Evolutionary conservation across 1,284 basidiomycete genomes (phyloP).

Genomic region (Coniferiporia weirii): DNA sequence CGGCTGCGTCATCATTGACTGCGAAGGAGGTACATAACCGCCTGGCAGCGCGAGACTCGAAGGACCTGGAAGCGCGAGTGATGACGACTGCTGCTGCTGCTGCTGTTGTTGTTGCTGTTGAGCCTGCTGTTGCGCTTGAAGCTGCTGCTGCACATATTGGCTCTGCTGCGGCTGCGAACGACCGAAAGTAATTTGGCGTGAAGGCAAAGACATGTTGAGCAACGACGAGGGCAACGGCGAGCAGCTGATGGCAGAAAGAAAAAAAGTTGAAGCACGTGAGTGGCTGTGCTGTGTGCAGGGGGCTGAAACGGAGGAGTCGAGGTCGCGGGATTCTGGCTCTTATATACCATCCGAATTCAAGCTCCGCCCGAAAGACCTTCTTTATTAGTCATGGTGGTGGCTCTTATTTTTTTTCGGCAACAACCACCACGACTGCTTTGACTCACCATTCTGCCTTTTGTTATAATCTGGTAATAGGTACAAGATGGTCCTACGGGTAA

Average conservation of each 20-base stretch:
- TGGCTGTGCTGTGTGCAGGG: constrained; percentile 27
- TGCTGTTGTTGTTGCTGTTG: constrained; percentile 29
- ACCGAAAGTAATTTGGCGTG: constrained; percentile 72
- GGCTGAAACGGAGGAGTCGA: constrained; percentile 19
- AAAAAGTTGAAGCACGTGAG: constrained; percentile 23
- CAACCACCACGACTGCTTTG: background rate
- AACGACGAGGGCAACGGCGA: constrained; percentile 12
- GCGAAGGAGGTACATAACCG: constrained; percentile 13
- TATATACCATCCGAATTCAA: constrained; percentile 31
- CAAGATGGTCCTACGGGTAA: too few relatives aligned
- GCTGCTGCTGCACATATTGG: constrained; percentile 40
- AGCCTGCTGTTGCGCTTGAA: constrained; percentile 29
- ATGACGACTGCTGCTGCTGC: constrained; percentile 34
- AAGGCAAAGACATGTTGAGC: constrained; percentile 59
- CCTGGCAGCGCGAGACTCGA: constrained; percentile 42
- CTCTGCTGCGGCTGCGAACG: constrained; percentile 46
- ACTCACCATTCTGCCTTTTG: background rate
- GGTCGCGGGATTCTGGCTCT: constrained; percentile 17
- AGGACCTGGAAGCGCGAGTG: constrained; percentile 23
- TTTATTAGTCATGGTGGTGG: background rate
- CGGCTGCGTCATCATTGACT: constrained; percentile 30
- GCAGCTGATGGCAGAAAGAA: constrained; percentile 1
- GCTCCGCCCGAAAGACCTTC: constrained; percentile 24
- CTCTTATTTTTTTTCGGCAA: background rate
- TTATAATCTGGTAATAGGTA: background rate